These are phyloP conservation scores for Candida glucosophila DNA, from an alignment of 1,139 yeast species.

Conservation along the genomic window DNA sequence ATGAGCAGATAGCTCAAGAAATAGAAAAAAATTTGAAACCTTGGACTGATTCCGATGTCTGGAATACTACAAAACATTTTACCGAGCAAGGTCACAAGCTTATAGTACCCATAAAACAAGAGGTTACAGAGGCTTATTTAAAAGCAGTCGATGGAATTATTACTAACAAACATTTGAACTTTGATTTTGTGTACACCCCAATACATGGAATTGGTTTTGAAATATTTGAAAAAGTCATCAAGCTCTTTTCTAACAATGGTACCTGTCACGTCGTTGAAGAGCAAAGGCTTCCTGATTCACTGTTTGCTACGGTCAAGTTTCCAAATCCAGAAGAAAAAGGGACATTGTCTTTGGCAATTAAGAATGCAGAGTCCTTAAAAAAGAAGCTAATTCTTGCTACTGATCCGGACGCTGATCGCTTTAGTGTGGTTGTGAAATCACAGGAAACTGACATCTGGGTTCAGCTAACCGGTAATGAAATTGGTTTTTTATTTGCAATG, in stretches of 20 bases:
- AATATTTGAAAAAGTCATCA: conserved; percentile 26
- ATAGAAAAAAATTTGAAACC: conserved; percentile 60
- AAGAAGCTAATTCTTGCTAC: conserved; percentile 66
- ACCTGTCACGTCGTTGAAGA: conserved; percentile 30
- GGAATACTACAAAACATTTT: conserved; percentile 40
- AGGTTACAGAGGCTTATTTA: conserved; percentile 28
- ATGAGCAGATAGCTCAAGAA: conserved; percentile 54
- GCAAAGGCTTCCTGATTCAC: conserved; percentile 75
- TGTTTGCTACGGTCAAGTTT: conserved; percentile 74
- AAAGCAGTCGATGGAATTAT: conserved; percentile 22
- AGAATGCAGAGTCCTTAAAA: conserved; percentile 38
- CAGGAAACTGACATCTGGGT: conserved; percentile 42
- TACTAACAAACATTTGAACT: conserved; percentile 11
- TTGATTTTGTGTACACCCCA: conserved; percentile 74
- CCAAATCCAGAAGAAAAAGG: conserved; percentile 97
- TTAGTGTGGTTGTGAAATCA: conserved; percentile 60
- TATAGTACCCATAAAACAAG: conserved; percentile 19
- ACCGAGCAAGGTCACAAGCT: conserved; percentile 12
- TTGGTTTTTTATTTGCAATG: conserved; percentile 78
- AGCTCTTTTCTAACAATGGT: conserved; percentile 21
- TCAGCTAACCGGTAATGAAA: conserved; percentile 86
- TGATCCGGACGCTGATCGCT: conserved; percentile 96
- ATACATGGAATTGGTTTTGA: conserved; percentile 89
- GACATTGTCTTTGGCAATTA: conserved; percentile 68
- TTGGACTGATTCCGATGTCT: conserved; percentile 33